Percentiles rank a stretch among this genome's conserved stretches.
Conservation (phyloP, 345 rosid species). For the Salix brachista region DNA sequence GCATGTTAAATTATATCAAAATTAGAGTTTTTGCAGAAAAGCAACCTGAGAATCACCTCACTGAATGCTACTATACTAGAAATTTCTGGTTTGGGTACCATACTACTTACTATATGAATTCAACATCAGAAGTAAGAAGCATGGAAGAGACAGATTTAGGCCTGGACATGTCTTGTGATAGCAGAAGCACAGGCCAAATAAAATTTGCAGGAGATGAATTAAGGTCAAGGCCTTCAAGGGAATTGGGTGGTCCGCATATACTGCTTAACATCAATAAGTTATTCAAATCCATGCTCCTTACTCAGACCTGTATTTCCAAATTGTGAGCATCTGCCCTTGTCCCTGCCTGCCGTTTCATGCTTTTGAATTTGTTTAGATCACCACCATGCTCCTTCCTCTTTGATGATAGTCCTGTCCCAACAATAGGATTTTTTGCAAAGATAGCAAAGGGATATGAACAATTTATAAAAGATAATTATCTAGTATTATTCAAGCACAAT, state of each 20-base stretch:
- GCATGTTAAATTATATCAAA: background rate
- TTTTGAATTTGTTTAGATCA: slow-evolving; percentile 31
- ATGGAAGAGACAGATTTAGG: background rate
- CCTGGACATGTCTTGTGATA: background rate
- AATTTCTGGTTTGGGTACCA: background rate
- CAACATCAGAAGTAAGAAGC: background rate
- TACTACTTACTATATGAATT: background rate
- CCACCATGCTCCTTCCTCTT: slow-evolving; percentile 53
- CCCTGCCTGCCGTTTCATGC: slow-evolving; percentile 32
- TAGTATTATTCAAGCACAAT: background rate
- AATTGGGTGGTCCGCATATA: no score
- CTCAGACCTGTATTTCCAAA: slow-evolving; percentile 40
- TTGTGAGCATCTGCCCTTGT: slow-evolving; percentile 16
- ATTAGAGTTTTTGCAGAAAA: background rate
- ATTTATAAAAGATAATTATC: background rate
- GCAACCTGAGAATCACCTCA: background rate
- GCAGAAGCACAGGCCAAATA: background rate
- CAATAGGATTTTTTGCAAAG: slow-evolving; percentile 16
- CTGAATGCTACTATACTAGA: background rate
- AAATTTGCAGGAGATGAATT: background rate
- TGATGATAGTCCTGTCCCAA: slow-evolving; percentile 35
- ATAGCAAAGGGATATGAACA: background rate
- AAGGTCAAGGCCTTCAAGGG: background rate
- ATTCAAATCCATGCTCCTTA: slow-evolving; percentile 10
- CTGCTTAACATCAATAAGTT: background rate